These are phyloP conservation scores for Penicillium steckii DNA, from an alignment of 495 filamentous ascomycete genomes.

Conservation along the genomic window DNA sequence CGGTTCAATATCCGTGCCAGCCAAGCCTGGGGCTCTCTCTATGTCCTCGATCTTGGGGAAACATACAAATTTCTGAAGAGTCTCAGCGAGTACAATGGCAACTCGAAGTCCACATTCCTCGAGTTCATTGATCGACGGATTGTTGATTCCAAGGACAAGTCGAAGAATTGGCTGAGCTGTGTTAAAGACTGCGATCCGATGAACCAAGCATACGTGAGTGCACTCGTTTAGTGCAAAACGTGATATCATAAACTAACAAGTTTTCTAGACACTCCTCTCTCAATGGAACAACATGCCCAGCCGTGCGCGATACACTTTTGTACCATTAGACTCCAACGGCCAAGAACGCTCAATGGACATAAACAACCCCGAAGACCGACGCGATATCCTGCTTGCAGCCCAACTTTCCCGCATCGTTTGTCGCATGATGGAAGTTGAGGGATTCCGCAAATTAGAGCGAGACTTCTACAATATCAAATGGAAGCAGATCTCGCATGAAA, in stretches of 20 bases:
- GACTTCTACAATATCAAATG: conserved; percentile 53
- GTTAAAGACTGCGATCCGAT: conserved; percentile 46
- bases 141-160: conserved; percentile 49
- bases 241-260: neutral
- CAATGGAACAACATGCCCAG: conserved; percentile 55
- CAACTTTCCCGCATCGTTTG: conserved; percentile 50
- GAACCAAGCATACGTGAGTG: conserved; percentile 43
- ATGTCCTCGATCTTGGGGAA: conserved; percentile 44
- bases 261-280: conserved; percentile 39
- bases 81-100: conserved; percentile 47
- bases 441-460: conserved; percentile 48
- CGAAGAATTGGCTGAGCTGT: conserved; percentile 48
- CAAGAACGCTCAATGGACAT: conserved; percentile 45
- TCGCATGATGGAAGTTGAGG: conserved; percentile 51
- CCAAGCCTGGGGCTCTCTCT: conserved; percentile 45
- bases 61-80: conserved; percentile 45
- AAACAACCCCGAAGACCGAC: conserved; percentile 34
- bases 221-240: neutral
- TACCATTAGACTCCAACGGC: conserved; percentile 30
- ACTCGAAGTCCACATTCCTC: conserved; percentile 44
- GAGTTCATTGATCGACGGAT: conserved; percentile 49
- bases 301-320: conserved; percentile 46
- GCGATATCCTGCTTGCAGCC: conserved; percentile 46
- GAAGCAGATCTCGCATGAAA: conserved; percentile 48
- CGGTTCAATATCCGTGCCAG: conserved; percentile 50